Conservation (phyloP, 2,329 filamentous ascomycete genomes). For the Aureobasidium musti region DNA sequence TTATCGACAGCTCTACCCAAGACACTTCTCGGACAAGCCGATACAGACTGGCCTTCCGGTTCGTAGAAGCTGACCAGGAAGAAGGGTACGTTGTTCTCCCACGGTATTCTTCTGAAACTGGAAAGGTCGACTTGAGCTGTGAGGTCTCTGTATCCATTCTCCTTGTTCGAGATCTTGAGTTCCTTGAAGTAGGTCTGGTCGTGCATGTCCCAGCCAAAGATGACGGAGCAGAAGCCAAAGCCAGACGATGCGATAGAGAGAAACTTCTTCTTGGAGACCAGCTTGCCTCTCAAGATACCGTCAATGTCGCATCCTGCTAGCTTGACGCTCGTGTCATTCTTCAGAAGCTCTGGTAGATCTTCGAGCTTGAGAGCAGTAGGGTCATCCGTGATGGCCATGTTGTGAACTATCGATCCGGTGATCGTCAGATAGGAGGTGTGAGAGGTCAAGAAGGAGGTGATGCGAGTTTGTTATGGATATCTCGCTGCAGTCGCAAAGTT, state of each 20-base stretch:
- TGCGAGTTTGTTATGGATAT: background rate
- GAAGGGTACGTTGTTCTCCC: slow-evolving; percentile 84
- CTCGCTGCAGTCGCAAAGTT: background rate
- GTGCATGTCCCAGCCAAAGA: slow-evolving; percentile 98
- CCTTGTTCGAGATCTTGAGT: slow-evolving; percentile 82
- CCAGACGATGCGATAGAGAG: slow-evolving; percentile 76
- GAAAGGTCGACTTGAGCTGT: slow-evolving; percentile 77
- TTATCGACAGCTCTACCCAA: slow-evolving; percentile 69
- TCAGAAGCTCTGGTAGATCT: slow-evolving; percentile 66
- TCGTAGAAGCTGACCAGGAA: slow-evolving; percentile 83
- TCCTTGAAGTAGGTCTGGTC: slow-evolving; percentile 86
- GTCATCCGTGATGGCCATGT: slow-evolving; percentile 42
- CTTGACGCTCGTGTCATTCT: slow-evolving; percentile 76
- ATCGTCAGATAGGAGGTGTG: too few relatives aligned
- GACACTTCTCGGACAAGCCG: slow-evolving; percentile 76
- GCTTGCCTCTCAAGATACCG: slow-evolving; percentile 82
- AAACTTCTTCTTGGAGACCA: slow-evolving; percentile 92
- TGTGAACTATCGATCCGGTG: slow-evolving; percentile 1
- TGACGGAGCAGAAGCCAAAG: slow-evolving; percentile 91
- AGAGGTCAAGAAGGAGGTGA: background rate
- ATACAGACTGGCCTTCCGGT: slow-evolving; percentile 70
- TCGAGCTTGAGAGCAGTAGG: slow-evolving; percentile 58
- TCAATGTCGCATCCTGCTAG: slow-evolving; percentile 86
- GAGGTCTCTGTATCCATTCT: slow-evolving; percentile 86
- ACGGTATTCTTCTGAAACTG: slow-evolving; percentile 81